Conservation (phyloP, 441 rosid species). For the Corymbia calophylla region DNA sequence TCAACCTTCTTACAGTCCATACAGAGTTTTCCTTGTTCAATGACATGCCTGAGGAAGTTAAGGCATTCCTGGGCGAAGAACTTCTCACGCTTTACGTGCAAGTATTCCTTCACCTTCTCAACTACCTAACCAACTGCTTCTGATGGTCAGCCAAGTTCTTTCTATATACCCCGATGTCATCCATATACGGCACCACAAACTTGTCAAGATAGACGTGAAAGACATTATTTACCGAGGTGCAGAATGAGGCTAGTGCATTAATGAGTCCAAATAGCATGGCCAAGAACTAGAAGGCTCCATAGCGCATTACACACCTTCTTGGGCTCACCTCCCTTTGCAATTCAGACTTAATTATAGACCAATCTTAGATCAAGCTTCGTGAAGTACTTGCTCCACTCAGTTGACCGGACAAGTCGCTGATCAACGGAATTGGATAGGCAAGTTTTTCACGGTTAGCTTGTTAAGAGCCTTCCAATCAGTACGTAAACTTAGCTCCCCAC, state of each 20-base stretch:
- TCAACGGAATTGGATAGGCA: neutral
- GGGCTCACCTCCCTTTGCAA: neutral
- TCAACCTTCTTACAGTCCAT: neutral
- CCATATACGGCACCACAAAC: neutral
- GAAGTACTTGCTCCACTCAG: neutral
- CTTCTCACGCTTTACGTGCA: neutral
- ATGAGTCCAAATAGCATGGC: neutral
- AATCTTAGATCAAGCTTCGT: neutral
- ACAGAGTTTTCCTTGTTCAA: neutral
- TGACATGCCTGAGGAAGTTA: neutral
- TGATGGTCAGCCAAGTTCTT: neutral
- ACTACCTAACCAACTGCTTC: neutral
- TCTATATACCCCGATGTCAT: neutral
- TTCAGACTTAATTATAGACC: neutral
- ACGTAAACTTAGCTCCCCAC: neutral
- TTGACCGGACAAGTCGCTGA: neutral
- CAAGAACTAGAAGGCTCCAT: neutral
- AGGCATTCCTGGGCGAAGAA: neutral
- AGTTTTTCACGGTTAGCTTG: neutral
- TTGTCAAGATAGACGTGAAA: neutral
- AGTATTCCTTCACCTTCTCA: neutral
- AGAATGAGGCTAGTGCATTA: neutral
- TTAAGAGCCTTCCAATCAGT: neutral
- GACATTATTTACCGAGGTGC: neutral
- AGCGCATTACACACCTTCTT: neutral